Evolutionary conservation across 2,329 filamentous ascomycete genomes (phyloP).

Genomic region (Cercospora sp.): DNA sequence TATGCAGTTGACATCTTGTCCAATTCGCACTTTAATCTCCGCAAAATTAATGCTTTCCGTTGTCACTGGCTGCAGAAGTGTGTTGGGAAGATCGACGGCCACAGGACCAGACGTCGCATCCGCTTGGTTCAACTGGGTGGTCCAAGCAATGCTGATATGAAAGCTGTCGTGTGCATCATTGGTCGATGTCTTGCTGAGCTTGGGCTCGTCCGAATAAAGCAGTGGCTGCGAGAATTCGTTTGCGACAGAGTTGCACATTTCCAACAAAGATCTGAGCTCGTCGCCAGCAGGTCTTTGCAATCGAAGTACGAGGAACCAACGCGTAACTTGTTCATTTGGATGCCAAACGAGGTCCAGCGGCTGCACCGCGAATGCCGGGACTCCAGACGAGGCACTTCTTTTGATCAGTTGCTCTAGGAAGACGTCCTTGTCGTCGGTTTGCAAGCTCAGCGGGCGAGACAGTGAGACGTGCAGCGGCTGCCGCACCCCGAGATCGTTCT

Average conservation of each 20-base stretch:
- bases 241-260: conserved; percentile 65
- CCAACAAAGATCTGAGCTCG: conserved; percentile 57
- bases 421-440: conserved; percentile 66
- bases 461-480: conserved; percentile 88
- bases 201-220: conserved; percentile 58
- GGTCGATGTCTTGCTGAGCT: conserved; percentile 21
- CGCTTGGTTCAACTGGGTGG: conserved; percentile 62
- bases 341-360: conserved; percentile 62
- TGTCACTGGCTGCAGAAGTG: conserved; percentile 19
- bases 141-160: conserved; percentile 90
- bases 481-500: conserved; percentile 73
- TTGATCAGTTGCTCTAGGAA: conserved; percentile 62
- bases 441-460: conserved; percentile 75
- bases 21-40: conserved; percentile 52
- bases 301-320: conserved; percentile 81
- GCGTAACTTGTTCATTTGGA: conserved; percentile 63
- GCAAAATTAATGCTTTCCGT: conserved; percentile 36
- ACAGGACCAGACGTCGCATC: conserved; percentile 1
- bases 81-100: background rate
- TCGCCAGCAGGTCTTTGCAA: conserved; percentile 46
- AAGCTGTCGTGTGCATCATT: conserved; percentile 50
- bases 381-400: conserved; percentile 45
- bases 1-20: conserved; percentile 39
- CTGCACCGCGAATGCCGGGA: conserved; percentile 48
- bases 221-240: conserved; percentile 63